These are phyloP conservation scores for Xylaria palmicola DNA, from an alignment of 495 filamentous ascomycete genomes.

Conservation along the genomic window DNA sequence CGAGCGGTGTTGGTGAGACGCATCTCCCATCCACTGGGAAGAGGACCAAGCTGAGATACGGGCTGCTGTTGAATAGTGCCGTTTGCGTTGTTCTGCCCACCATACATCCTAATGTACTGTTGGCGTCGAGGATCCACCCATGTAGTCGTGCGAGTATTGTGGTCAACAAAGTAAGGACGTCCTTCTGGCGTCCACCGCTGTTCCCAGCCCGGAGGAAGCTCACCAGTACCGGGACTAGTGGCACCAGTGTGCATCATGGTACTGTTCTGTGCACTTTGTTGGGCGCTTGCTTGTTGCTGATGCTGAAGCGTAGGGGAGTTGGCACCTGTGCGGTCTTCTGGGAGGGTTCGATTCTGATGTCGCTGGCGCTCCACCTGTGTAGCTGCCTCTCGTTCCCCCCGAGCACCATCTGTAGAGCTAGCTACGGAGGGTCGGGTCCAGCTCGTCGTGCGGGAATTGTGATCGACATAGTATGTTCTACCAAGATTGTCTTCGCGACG, in stretches of 20 bases:
- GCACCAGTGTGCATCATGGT: slow-evolving; percentile 94
- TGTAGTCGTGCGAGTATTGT: slow-evolving; percentile 96
- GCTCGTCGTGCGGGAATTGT: slow-evolving; percentile 94
- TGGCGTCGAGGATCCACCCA: slow-evolving; percentile 99
- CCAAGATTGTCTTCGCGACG: slow-evolving; percentile 93
- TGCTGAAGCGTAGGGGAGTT: slow-evolving; percentile 82
- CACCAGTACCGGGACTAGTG: slow-evolving; percentile 90
- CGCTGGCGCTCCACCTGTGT: slow-evolving; percentile 88
- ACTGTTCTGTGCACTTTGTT: slow-evolving; percentile 55
- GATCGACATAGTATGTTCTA: slow-evolving; percentile 98
- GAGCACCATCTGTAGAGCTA: slow-evolving; percentile 75
- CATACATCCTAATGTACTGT: slow-evolving; percentile 98
- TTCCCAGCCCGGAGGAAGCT: slow-evolving; percentile 95
- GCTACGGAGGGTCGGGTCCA: slow-evolving; percentile 85
- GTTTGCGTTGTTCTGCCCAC: slow-evolving; percentile 69
- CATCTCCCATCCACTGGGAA: slow-evolving; percentile 99
- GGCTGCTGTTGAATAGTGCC: slow-evolving; percentile 96
- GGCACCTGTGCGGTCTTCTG: slow-evolving; percentile 91
- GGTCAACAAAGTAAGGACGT: slow-evolving; percentile 96
- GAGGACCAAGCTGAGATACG: slow-evolving; percentile 92
- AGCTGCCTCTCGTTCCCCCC: slow-evolving; percentile 77
- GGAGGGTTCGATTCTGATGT: slow-evolving; percentile 92
- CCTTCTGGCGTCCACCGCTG: slow-evolving; percentile 94
- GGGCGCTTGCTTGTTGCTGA: slow-evolving; percentile 53
- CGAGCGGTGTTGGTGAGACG: slow-evolving; percentile 95